These are phyloP conservation scores for Rhodomyrtus psidioides DNA, from an alignment of 441 rosid species.

Conservation along the genomic window DNA sequence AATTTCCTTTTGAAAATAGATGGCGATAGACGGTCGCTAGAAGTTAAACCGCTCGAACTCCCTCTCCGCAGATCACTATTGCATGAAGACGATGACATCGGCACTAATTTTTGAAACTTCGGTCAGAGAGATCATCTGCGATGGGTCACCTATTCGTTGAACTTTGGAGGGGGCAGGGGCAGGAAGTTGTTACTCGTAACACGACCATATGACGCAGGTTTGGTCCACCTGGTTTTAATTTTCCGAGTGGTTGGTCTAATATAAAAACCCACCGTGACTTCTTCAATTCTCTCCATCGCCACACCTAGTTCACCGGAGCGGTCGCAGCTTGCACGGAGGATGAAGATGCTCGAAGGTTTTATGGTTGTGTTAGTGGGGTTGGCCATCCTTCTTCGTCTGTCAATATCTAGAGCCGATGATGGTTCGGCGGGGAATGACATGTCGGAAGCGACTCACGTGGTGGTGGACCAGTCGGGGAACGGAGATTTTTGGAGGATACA, in stretches of 20 bases:
- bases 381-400: not conserved
- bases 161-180: not conserved
- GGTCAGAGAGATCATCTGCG: not conserved
- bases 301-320: not conserved
- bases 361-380: not conserved
- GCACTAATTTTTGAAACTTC: not conserved
- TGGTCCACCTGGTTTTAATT: not conserved
- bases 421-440: not conserved
- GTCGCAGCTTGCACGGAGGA: not conserved
- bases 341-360: not conserved
- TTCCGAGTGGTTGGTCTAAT: not conserved
- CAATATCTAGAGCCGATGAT: not conserved
- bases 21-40: not conserved
- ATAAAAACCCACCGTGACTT: not conserved
- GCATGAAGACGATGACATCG: not conserved
- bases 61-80: not conserved
- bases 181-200: not conserved
- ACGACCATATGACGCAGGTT: not conserved
- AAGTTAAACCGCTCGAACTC: not conserved
- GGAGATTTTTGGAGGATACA: slow-evolving; percentile 63
- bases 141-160: not conserved
- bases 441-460: not conserved
- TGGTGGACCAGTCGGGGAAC: slow-evolving; percentile 56
- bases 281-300: not conserved
- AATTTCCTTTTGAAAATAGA: not conserved